Base-by-base conservation (phyloP, 1,284 basidiomycete genomes). In the Gymnopus androsaceus region DNA sequence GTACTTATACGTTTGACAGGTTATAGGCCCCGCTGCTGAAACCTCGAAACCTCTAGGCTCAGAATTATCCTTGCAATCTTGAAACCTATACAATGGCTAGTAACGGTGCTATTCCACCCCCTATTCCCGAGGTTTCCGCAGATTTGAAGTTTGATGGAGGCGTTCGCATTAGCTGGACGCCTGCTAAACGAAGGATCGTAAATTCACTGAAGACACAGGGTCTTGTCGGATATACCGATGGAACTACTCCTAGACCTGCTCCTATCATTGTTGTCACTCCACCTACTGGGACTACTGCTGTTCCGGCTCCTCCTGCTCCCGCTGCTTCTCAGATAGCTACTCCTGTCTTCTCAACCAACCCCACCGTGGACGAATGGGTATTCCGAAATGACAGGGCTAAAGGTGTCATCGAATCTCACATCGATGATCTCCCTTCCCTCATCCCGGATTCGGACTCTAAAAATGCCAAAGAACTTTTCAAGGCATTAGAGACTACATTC, bases 91-190 rank as follows among this genome's bases (percentile, higher is more conserved):
- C 12, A 3, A 56, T 56, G 55, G 48, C 55, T 8, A 38, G 48
- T n/a, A 46, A 56, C 49, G 30, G 49, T 31, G 47, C 55, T 6
- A 51, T 56, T 12, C 55, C 41, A 3, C 55, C 48, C 4, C 48
- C 55, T 14, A 56, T 56, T 21, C 45, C 40, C 23, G 48, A 56
- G 6, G 40, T 56, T n/a, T 15, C 55, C 14, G 49, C 44, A 4
- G 55, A 56, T 17, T 34, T 27, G 31, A 56, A 56, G 21, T 51
- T 56, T 31, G 49, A 56, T 14, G 55, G 49, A 17, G 55, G 55
- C 30, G 44, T 54, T 15, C 28, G 52, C 14, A 5, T 37, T 1
- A 15, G 15, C 11, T 54, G 52, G 52, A 30, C 34, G 17, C 12
- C 45, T 17, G 54, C 41, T 5, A 41, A 44, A 30, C 31, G 46